Conservation (phyloP, 2,329 filamentous ascomycete genomes). For the Talaromyces sp. region DNA sequence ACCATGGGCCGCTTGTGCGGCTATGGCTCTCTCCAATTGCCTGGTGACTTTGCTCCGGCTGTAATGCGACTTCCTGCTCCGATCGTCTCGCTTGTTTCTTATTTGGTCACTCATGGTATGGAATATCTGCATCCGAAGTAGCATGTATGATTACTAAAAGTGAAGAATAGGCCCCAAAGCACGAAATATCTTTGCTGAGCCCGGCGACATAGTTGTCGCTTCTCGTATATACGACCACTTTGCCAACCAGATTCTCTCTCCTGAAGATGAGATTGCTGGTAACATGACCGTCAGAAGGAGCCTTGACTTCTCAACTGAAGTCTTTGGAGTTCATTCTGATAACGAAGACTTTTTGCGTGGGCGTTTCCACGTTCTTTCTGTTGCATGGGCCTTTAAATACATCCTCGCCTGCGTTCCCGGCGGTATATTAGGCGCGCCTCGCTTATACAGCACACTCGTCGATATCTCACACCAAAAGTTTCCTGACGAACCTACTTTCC, state of each 20-base stretch:
- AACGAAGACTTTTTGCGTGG: conserved; percentile 19
- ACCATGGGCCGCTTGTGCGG: conserved; percentile 44
- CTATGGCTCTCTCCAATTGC: conserved; percentile 37
- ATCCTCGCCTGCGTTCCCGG: conserved; percentile 37
- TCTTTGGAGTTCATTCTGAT: conserved; percentile 19
- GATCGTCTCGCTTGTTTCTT: conserved; percentile 40
- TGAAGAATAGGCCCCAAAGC: conserved; percentile 25
- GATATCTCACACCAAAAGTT: conserved; percentile 28
- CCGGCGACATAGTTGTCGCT: conserved; percentile 34
- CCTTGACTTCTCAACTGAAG: conserved; percentile 28
- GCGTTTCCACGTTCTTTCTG: conserved; percentile 28
- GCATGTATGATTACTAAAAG: background rate
- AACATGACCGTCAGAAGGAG: conserved; percentile 34
- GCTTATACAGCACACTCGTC: conserved; percentile 32
- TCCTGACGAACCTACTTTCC: conserved; percentile 14
- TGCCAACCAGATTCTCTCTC: conserved; percentile 37
- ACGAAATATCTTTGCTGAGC: conserved; percentile 34
- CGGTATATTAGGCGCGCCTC: conserved; percentile 37
- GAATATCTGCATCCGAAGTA: background rate
- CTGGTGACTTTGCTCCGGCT: conserved; percentile 36
- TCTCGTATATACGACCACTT: conserved; percentile 40
- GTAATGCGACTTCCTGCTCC: conserved; percentile 41
- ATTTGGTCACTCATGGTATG: conserved; percentile 37
- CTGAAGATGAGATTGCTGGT: conserved; percentile 34
- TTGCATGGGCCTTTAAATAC: conserved; percentile 35